Percentiles rank a stretch among this genome's conserved stretches.
These are phyloP conservation scores for Hydnomerulius pinastri DNA, from an alignment of 768 basidiomycete genomes.

Conservation along the genomic window DNA sequence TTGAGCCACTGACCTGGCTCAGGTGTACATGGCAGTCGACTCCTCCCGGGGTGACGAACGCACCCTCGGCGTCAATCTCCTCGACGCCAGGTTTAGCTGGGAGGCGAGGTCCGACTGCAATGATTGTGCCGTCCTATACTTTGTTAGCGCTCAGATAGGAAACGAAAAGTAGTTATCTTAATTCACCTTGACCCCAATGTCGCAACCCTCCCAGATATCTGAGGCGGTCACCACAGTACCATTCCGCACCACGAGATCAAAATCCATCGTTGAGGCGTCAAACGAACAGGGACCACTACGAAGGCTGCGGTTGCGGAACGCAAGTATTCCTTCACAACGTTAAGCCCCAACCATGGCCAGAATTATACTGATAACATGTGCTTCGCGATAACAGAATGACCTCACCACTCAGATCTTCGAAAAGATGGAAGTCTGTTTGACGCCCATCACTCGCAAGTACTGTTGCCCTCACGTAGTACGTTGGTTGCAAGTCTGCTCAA, in stretches of 20 bases:
- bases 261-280: slow-evolving; percentile 6
- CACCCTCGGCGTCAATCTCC: slow-evolving; percentile 38
- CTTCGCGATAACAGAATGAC: background rate
- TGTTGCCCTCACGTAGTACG: no score
- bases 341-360: no score
- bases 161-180: no score
- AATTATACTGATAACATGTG: background rate
- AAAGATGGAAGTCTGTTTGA: background rate
- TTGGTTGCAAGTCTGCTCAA: no score
- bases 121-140: slow-evolving; percentile 29
- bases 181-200: slow-evolving; percentile 30
- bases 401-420: background rate
- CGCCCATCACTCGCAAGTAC: no score
- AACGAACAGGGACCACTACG: no score
- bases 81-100: slow-evolving; percentile 16
- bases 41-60: slow-evolving; percentile 36
- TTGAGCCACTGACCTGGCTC: slow-evolving; percentile 20
- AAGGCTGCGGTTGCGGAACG: no score
- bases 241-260: slow-evolving; percentile 13
- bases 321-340: no score
- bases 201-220: slow-evolving; percentile 16
- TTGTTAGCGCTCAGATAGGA: background rate
- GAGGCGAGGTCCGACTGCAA: slow-evolving; percentile 20
- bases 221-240: slow-evolving; percentile 17
- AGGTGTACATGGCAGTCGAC: slow-evolving; percentile 40